Conservation (phyloP, 2,329 filamentous ascomycete species). For the Neopestalotiopsis sp. region DNA sequence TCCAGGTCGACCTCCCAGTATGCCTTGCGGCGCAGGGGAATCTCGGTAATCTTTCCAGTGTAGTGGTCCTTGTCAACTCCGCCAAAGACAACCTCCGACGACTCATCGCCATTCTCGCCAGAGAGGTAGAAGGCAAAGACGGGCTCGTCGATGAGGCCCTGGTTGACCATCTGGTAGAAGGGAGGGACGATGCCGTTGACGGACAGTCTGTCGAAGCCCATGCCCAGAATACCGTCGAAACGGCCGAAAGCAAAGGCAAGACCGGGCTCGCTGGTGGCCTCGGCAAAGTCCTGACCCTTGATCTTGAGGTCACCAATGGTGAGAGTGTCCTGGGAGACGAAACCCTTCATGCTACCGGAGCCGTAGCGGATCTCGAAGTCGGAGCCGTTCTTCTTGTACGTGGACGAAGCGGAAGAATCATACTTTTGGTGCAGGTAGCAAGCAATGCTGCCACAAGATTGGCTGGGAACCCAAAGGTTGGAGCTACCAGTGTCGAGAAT, state of each 20-base stretch:
- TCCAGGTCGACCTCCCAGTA: conserved; percentile 99
- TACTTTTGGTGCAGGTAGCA: conserved; percentile 98
- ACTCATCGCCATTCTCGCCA: conserved; percentile 68
- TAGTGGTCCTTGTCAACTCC: conserved; percentile 83
- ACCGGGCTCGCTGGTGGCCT: conserved; percentile 94
- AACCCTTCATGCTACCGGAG: conserved; percentile 91
- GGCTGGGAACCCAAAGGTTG: conserved; percentile 97
- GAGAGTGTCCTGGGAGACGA: conserved; percentile 87
- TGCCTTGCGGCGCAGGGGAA: conserved; percentile 95
- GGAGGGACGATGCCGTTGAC: conserved; percentile 94
- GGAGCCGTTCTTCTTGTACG: conserved; percentile 92
- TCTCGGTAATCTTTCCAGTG: conserved; percentile 86
- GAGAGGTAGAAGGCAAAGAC: conserved; percentile 98
- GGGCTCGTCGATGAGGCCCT: conserved; percentile 87
- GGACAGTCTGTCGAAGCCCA: conserved; percentile 95
- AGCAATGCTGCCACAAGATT: conserved; percentile 90
- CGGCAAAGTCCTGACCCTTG: conserved; percentile 91
- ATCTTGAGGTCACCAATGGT: conserved; percentile 88
- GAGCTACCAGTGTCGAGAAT: conserved; percentile 98
- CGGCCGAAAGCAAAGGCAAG: conserved; percentile 97
- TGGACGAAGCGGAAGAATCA: conserved; percentile 86
- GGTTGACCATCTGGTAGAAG: conserved; percentile 94
- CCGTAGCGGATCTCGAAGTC: conserved; percentile 94
- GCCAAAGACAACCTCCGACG: conserved; percentile 90
- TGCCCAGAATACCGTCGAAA: conserved; percentile 95